Base-by-base conservation (phyloP, 148 eudicot species). In the Polygonum aviculare region DNA sequence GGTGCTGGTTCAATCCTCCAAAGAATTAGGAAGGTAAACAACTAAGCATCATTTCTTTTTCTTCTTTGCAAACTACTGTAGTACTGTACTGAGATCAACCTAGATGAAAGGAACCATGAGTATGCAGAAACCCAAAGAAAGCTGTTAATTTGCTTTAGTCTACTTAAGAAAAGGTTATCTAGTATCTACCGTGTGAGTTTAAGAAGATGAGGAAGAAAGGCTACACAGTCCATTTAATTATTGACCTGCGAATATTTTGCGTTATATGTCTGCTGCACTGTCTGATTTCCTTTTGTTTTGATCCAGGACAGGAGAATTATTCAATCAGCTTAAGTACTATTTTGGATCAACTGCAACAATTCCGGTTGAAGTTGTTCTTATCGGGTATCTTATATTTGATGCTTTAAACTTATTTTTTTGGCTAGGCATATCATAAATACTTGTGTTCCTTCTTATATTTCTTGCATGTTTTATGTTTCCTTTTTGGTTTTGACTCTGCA, bases 1-100 rank as follows among this genome's bases (percentile, higher is more conserved):
- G 98, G 92, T 92, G 79, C 79, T 94, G 45, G 89, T 90, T 60
- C 95, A 94, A 85, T 88, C 97, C 63, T 78, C 86, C 80, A 83
- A 79, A 78, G 89, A 81, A 74, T 83, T 83, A 40, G 88, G 83
- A 36, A 87, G 92, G 93, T 89, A 78, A 49, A 36, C 51, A 14
- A 16, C 22, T 89, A 78, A 49, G 31, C 51, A 14, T 11, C 22
- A 16, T 52, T 48, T 65, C 55, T 69, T 49, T 7, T 26, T 45
- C 59, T 14, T 41, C 50, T 52, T 72, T 65, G 60, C 21, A 9
- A 67, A 36, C 44, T 38, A 22, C 15, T 26, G 31, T 62, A 36
- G 21, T 38, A 22, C 15, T 26, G 31, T 62, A 33, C 69, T 57
- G 33, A 0, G n/a, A 12, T 57, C 39, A 26, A 63, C 69, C 69